phyloP scores from a whole-genome alignment of 2,329 filamentous ascomycete species.

The Xylaria arbuscula region DNA sequence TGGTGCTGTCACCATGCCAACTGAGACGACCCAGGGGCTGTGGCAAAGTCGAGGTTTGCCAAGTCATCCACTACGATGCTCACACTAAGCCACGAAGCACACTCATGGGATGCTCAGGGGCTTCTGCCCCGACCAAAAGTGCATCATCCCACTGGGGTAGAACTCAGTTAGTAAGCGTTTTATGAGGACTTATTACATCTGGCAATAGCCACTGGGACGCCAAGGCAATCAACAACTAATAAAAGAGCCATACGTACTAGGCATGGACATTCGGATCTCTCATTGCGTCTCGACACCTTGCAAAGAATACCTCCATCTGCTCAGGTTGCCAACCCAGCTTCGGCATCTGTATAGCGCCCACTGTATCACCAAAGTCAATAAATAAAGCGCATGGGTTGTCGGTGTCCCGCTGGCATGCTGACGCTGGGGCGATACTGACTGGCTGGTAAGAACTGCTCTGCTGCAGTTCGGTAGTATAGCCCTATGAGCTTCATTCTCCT shows the following conservation, averaged over 20 bases:
- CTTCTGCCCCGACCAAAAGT: constrained; percentile 58
- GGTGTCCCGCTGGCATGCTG: not conserved
- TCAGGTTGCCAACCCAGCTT: constrained; percentile 51
- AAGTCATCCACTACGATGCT: constrained; percentile 19
- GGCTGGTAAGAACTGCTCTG: constrained; percentile 56
- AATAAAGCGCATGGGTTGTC: not conserved
- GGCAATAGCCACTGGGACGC: not conserved
- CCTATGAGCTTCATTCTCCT: constrained; percentile 55
- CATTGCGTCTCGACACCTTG: constrained; percentile 45
- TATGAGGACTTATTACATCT: not conserved
- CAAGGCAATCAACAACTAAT: not conserved
- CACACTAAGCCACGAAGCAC: constrained; percentile 8
- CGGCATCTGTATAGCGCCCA: constrained; percentile 55
- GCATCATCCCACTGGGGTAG: constrained; percentile 51
- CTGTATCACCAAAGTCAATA: constrained; percentile 26
- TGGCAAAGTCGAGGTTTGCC: constrained; percentile 10
- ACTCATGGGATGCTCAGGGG: constrained; percentile 40
- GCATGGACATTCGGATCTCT: constrained; percentile 47
- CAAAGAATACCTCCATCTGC: constrained; percentile 47
- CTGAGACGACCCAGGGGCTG: not conserved
- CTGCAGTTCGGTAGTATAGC: constrained; percentile 56
- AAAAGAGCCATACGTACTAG: constrained; percentile 38
- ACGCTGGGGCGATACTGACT: constrained; percentile 33
- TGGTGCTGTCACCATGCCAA: constrained; percentile 8
- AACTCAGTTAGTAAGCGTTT: constrained; percentile 17